Percentiles rank a stretch among this genome's conserved stretches.
phyloP scores from a whole-genome alignment of 108 stramenopile species.

The Discostella stelligeroides region DNA sequence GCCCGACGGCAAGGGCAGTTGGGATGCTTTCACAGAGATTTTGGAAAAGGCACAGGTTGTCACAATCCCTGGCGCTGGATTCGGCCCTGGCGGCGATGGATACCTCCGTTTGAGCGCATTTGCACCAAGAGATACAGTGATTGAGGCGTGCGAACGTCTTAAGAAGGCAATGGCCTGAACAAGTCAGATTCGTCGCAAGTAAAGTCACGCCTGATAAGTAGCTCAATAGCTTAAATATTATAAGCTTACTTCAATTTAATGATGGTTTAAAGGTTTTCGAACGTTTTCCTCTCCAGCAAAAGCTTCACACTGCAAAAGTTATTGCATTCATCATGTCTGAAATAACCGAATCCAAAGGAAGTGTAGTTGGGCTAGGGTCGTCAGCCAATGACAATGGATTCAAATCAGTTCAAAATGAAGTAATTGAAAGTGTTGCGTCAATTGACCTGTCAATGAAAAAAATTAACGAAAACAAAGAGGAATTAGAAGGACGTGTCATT shows the following conservation, averaged over 20 bases:
- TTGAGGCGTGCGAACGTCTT: conserved; percentile 91
- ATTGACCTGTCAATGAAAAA: no score
- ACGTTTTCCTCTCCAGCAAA: background rate
- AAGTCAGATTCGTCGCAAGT: background rate
- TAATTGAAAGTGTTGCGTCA: background rate
- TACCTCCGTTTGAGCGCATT: conserved; percentile 95
- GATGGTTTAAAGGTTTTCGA: background rate
- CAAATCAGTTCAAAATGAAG: no score
- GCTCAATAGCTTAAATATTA: no score
- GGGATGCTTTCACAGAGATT: conserved; percentile 94
- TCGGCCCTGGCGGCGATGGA: conserved; percentile 97
- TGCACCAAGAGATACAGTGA: conserved; percentile 85
- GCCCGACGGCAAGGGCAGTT: conserved; percentile 83
- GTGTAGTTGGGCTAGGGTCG: no score
- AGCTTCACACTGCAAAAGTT: no score
- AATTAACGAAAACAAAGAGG: no score
- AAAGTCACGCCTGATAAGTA: no score
- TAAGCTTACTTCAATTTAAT: no score
- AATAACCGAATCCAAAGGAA: background rate
- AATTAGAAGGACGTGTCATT: background rate
- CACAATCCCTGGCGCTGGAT: conserved; percentile 97
- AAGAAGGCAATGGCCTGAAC: conserved; percentile 64
- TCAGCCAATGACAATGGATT: no score
- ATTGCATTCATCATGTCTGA: conserved; percentile 1
- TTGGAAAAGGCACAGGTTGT: conserved; percentile 97